A percentile compares a stretch with the other conserved stretches of the same genome.
Evolutionary conservation across 1,284 basidiomycete genomes (phyloP).

Genomic region (Ceratobasidium sp.): DNA sequence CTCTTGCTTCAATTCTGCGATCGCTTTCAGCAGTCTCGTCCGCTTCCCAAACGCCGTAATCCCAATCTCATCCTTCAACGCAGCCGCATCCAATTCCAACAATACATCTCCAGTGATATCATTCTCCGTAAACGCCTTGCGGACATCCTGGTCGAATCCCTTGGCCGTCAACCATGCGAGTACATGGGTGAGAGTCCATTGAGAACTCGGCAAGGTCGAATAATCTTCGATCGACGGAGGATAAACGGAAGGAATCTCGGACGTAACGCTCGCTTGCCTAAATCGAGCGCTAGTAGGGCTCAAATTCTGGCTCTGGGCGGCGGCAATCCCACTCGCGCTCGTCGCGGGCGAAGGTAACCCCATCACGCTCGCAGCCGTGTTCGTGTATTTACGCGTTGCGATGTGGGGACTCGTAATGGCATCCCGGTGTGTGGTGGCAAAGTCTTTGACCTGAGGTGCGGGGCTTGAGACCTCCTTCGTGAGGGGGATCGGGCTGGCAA

Average conservation of each 20-base stretch:
- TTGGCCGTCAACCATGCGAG: slow-evolving; percentile 88
- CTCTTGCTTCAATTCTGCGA: slow-evolving; percentile 81
- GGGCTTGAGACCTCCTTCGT: slow-evolving; percentile 15
- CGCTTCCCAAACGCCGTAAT: slow-evolving; percentile 95
- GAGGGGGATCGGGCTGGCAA: neutral
- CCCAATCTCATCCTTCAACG: slow-evolving; percentile 96
- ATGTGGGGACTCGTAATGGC: slow-evolving; percentile 18
- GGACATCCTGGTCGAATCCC: slow-evolving; percentile 85
- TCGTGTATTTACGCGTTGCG: slow-evolving; percentile 34
- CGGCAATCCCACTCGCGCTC: slow-evolving; percentile 51
- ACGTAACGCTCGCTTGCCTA: slow-evolving; percentile 54
- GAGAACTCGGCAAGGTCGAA: slow-evolving; percentile 65
- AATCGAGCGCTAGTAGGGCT: slow-evolving; percentile 48
- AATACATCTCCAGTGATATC: slow-evolving; percentile 98
- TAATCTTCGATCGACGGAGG: slow-evolving; percentile 31
- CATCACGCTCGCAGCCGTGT: slow-evolving; percentile 38
- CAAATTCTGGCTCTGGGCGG: slow-evolving; percentile 49
- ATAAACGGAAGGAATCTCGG: slow-evolving; percentile 38
- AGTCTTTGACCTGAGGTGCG: neutral
- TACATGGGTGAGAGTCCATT: slow-evolving; percentile 92
- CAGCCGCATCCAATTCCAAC: slow-evolving; percentile 90
- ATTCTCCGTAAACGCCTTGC: slow-evolving; percentile 75
- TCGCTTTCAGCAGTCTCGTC: slow-evolving; percentile 93
- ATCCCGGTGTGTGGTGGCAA: slow-evolving; percentile 3
- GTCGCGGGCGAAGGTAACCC: slow-evolving; percentile 47